These are phyloP conservation scores for Inga laurina DNA, from an alignment of 306 rosid genomes.

Conservation along the genomic window DNA sequence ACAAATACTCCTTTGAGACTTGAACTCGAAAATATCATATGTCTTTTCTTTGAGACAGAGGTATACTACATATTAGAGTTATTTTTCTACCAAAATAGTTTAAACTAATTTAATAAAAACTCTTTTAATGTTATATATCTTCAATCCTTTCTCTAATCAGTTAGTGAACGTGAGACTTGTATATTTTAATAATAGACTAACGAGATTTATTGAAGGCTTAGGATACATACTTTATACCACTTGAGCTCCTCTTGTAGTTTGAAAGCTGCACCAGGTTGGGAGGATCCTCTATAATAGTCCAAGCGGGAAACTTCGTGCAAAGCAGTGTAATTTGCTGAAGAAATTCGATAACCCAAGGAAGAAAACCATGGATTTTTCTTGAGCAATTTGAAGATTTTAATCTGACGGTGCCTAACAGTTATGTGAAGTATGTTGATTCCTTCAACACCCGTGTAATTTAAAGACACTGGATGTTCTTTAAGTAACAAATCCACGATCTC, in stretches of 20 bases:
- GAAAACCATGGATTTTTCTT: not conserved
- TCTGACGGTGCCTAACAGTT: conserved; percentile 32
- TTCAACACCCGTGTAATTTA: not conserved
- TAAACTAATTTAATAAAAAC: no score
- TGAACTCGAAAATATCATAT: no score
- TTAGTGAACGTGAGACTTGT: no score
- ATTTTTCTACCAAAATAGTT: no score
- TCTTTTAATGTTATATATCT: no score
- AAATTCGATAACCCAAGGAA: conserved; percentile 3
- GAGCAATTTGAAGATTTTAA: conserved; percentile 18
- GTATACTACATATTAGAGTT: no score
- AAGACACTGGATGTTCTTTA: conserved; percentile 15
- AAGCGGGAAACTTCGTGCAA: conserved; percentile 38
- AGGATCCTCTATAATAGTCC: not conserved
- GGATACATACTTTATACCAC: conserved; percentile 20
- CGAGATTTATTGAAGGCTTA: no score
- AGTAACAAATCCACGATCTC: conserved; percentile 32
- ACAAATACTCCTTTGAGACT: no score
- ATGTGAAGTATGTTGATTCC: conserved; percentile 29
- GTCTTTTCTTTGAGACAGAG: no score
- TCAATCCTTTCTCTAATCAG: no score
- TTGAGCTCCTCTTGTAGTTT: conserved; percentile 44
- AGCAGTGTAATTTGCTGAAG: not conserved
- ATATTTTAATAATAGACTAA: no score
- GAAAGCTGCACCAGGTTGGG: conserved; percentile 33